A percentile compares a stretch with the other conserved stretches of the same genome.
These are phyloP conservation scores for Rheum nobile DNA, from an alignment of 148 eudicot species.

Conservation along the genomic window DNA sequence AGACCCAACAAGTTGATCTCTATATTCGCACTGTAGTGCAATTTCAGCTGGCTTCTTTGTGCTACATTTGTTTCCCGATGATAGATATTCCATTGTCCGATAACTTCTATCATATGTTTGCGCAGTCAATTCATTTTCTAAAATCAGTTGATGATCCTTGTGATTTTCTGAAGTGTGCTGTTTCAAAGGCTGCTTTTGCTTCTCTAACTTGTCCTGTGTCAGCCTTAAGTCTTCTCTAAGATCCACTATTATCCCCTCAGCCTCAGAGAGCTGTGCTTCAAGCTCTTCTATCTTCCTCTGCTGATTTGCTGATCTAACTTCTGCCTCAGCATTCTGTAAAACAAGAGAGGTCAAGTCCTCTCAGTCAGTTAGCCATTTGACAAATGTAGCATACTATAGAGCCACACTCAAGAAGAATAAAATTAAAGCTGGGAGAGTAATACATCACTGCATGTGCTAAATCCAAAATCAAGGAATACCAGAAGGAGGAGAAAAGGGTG, in stretches of 20 bases:
- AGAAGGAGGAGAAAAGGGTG: neutral
- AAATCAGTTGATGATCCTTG: neutral
- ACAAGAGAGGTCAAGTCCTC: neutral
- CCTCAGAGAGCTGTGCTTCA: conserved; percentile 56
- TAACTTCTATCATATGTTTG: neutral
- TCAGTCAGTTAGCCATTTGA: neutral
- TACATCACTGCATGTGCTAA: neutral
- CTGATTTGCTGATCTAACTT: conserved; percentile 26
- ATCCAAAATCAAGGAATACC: neutral
- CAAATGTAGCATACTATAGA: neutral
- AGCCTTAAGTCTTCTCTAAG: conserved; percentile 41
- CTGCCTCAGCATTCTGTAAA: conserved; percentile 34
- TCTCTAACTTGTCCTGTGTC: conserved; percentile 26
- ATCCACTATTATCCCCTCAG: conserved; percentile 49
- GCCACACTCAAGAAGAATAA: neutral
- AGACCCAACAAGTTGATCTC: neutral
- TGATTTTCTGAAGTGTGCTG: neutral
- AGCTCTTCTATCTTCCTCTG: conserved; percentile 46
- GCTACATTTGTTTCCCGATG: neutral
- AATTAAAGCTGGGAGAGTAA: neutral
- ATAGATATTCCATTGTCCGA: neutral
- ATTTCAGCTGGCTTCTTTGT: neutral
- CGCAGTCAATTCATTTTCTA: neutral
- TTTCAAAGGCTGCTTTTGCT: conserved; percentile 10
- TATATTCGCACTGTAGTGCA: neutral